A percentile compares a stretch with the other conserved stretches of the same genome.
Conservation (phyloP, 2,329 filamentous ascomycete species). For the Meredithiella fracta region DNA sequence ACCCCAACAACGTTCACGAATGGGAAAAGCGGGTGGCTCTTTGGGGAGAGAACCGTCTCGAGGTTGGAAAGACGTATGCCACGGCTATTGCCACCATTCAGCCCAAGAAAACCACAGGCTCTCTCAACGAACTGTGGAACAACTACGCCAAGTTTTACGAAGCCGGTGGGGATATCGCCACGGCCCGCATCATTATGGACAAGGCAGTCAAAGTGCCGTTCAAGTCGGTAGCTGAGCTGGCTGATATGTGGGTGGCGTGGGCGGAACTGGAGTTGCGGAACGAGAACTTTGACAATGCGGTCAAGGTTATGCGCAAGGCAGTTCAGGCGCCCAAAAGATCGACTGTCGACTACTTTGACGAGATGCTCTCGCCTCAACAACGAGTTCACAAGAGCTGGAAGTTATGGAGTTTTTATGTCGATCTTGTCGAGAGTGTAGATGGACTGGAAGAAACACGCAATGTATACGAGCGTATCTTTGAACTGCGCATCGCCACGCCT, state of each 20-base stretch:
- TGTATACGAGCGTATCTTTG: conserved; percentile 94
- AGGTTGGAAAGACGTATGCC: conserved; percentile 88
- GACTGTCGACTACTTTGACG: conserved; percentile 98
- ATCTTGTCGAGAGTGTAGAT: conserved; percentile 87
- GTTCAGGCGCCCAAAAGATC: conserved; percentile 93
- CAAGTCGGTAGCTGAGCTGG: conserved; percentile 90
- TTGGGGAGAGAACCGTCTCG: conserved; percentile 83
- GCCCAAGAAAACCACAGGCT: conserved; percentile 83
- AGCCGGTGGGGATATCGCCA: conserved; percentile 64
- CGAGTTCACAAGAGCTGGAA: conserved; percentile 99
- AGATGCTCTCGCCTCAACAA: conserved; percentile 83
- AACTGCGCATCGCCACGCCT: conserved; percentile 90
- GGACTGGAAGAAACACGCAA: conserved; percentile 82
- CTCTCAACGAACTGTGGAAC: conserved; percentile 88
- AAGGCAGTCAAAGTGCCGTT: conserved; percentile 97
- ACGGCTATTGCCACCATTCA: conserved; percentile 84
- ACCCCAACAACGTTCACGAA: conserved; percentile 87
- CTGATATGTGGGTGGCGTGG: conserved; percentile 99
- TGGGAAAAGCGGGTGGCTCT: conserved; percentile 95
- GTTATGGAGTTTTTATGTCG: conserved; percentile 97
- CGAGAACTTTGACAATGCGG: conserved; percentile 88
- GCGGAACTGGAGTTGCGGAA: conserved; percentile 93
- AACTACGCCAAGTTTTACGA: conserved; percentile 98
- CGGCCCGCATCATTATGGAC: conserved; percentile 83
- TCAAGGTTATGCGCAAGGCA: conserved; percentile 92